Base-by-base conservation (phyloP, 768 basidiomycete genomes). In the Lactarius akahatsu region DNA sequence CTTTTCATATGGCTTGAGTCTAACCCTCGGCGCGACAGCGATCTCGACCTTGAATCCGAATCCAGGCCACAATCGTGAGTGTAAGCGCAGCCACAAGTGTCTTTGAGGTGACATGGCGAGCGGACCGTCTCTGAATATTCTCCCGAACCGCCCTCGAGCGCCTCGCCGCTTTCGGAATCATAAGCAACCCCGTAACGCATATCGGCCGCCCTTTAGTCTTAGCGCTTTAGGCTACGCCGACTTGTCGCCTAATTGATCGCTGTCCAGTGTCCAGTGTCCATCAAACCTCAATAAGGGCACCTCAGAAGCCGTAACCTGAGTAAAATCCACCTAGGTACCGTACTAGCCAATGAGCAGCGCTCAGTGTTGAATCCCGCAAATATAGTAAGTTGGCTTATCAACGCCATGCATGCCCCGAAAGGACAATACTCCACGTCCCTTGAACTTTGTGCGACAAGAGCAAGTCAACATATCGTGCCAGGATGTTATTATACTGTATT, bases 361-460 rank as follows among this genome's bases (percentile, higher is more conserved):
- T 3, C 20, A 50, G 13, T 13, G 47, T 26, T 4, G 50, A 52
- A 26, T 11, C 13, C 50, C 50, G 50, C 50, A 16, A 52, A 52
- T 52, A 52, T 6, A 5, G 50, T 26, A 52, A 52, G 50, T 52
- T 52, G 50, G 50, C 50, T 52, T 52, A 52, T 52, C 50, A 52
- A 52, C 26, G 26, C 26, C 8, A 23, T 50, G 23, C 11, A n/a
- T 15, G 23, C 23, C 47, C 47, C 13, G 47, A 50, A 26, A 50
- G 23, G 47, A 50, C 47, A n/a, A 23, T 7, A 4, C 11, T 11
- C 36, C 47, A 13, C 47, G 47, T 23, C 11, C 47, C 1, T 50
- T n/a, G 9, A 26, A 52, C 23, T 2, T 28, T 26, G 50, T 50
- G n/a, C n/a, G 47, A 50, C 8, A 23, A 38, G 11, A 13, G 11